Evolutionary conservation across 2,329 filamentous ascomycete genomes (phyloP), one percentile per base, ranked within the genome.

Genomic region (Colletotrichum godetiae): DNA sequence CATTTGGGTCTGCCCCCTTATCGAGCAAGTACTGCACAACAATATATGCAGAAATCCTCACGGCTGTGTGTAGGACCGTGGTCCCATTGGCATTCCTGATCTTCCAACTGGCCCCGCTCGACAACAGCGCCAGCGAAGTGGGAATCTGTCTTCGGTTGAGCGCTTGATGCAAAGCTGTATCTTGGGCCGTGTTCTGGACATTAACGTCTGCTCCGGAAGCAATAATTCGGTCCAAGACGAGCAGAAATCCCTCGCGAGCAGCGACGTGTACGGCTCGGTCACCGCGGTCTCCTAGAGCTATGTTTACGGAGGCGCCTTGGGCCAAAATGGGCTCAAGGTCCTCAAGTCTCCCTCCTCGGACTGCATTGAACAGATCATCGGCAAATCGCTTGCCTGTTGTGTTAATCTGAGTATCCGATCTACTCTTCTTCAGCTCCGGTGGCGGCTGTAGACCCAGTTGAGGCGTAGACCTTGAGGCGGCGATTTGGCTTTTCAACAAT

Each of bases 1-100:
- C 61, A 33, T 74, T 57, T 19, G 61, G 37, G 33, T 74, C 72
- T 11, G 72, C 72, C 8, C 72, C 72, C n/a, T 46, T 71, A 19
- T 70, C 60, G 8, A 72, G 60, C 42, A 74, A 56, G 19, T 67
- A 68, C 24, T 66, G 31, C 1, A 60, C 61, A 15, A 74, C 42
- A 19, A 29, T 60, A 37, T 31, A 52, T 7, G 62, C 52, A 11
- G 55, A 74, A 2, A 29, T 55, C 3, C 60, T 22, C 1, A 52
- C 67, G 8, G 74, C 67, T n/a, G 56, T 27, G 49, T 75, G 65
- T 12, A 75, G 42, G 11, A 67, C 24, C 13, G 29, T 64, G 22
- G 35, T 35, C 2, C 72, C 74, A 2, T 67, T 58, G 22, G 52
- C 27, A n/a, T 74, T 46, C 24, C 22, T 22, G 2, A 15, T 3